Conservation (phyloP, 2,329 filamentous ascomycete genomes). For the Aspergillus brunneoviolaceus region DNA sequence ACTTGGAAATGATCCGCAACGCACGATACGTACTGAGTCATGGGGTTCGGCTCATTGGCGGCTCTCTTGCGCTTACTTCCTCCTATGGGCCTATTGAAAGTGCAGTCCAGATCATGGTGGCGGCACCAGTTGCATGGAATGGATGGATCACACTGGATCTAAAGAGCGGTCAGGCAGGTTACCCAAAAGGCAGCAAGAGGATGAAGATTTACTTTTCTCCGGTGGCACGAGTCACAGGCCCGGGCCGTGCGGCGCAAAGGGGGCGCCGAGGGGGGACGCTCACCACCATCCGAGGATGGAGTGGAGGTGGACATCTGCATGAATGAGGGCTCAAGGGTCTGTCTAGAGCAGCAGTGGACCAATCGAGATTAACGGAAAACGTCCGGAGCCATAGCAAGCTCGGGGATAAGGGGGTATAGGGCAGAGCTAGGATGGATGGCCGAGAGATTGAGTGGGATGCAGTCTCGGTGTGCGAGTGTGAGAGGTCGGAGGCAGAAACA, state of each 20-base stretch:
- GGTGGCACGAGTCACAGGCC: slow-evolving; percentile 7
- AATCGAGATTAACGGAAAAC: background rate
- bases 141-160: slow-evolving; percentile 6
- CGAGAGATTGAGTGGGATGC: background rate
- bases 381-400: background rate
- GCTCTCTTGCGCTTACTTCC: slow-evolving; percentile 3
- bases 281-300: background rate
- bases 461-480: background rate
- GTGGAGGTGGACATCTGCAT: background rate
- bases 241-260: slow-evolving; percentile 4
- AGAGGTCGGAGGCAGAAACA: background rate
- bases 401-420: background rate
- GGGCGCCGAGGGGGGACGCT: background rate
- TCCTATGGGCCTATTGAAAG: slow-evolving; percentile 2
- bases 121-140: slow-evolving; percentile 6
- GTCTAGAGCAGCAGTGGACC: background rate
- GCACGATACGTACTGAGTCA: background rate
- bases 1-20: background rate
- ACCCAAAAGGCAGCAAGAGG: background rate
- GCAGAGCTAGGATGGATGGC: background rate
- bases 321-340: background rate
- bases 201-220: background rate
- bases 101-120: slow-evolving; percentile 6
- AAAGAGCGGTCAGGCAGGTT: background rate
- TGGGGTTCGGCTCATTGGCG: background rate